phyloP scores from a whole-genome alignment of 257 asterid genomes.

The Solanum chaucha region DNA sequence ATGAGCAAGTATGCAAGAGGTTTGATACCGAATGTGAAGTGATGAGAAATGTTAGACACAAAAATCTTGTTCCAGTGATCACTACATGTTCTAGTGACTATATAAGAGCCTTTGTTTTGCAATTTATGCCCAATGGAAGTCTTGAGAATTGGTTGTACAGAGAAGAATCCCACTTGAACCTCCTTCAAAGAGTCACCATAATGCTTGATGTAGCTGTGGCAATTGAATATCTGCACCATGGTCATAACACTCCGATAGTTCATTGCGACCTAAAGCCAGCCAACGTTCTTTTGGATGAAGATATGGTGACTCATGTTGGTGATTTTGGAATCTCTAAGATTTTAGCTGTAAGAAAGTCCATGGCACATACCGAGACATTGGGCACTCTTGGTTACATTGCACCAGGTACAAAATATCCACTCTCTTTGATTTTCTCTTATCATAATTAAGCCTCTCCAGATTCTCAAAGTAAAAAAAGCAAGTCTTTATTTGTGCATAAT shows the following conservation, averaged over 20 bases:
- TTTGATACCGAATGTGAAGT: slow-evolving; percentile 24
- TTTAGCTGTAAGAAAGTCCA: too few species aligned
- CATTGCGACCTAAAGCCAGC: slow-evolving; percentile 30
- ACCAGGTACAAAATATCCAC: slow-evolving; percentile 12
- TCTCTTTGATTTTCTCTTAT: too few species aligned
- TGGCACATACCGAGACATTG: too few species aligned
- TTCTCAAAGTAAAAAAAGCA: too few species aligned
- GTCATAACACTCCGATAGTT: slow-evolving; percentile 10
- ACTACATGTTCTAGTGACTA: too few species aligned
- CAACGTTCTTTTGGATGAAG: too few species aligned
- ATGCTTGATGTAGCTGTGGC: slow-evolving; percentile 26
- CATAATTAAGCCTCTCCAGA: background rate
- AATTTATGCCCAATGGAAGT: background rate
- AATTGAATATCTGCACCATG: slow-evolving; percentile 27
- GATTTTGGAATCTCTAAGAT: too few species aligned
- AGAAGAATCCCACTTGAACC: background rate
- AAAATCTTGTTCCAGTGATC: slow-evolving; percentile 19
- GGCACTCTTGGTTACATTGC: slow-evolving; percentile 2
- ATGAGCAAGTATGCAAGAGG: slow-evolving; percentile 8
- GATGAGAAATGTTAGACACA: slow-evolving; percentile 15
- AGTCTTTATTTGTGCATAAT: background rate
- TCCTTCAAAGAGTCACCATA: slow-evolving; percentile 10
- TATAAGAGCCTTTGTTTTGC: background rate
- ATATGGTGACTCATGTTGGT: too few species aligned
- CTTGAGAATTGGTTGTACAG: slow-evolving; percentile 17